Conservation (phyloP, 176 grass and related monocot genomes). For the Zoysia japonica region DNA sequence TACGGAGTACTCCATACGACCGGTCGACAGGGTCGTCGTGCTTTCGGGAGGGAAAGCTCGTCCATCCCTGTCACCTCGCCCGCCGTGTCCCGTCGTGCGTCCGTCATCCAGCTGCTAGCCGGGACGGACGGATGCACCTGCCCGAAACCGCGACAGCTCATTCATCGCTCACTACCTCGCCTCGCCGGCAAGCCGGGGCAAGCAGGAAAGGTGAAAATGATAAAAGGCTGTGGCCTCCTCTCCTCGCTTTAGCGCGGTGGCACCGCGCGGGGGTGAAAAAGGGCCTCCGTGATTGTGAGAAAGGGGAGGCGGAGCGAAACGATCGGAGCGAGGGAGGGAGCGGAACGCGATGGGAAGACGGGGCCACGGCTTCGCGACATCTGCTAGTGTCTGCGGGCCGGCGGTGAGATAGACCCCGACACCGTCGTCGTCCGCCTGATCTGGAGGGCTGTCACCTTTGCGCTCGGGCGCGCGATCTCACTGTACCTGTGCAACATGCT, state of each 20-base stretch:
- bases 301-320: not conserved
- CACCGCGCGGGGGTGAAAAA: not conserved
- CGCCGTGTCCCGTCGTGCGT: not conserved
- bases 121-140: too few relatives aligned
- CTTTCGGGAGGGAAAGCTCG: not conserved
- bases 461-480: too few relatives aligned
- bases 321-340: not conserved
- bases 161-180: not conserved
- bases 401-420: conserved; percentile 24
- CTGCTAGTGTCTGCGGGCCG: conserved; percentile 32
- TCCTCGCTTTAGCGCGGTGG: not conserved
- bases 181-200: not conserved
- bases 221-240: conserved; percentile 8
- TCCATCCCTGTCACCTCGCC: not conserved
- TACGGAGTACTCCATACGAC: conserved; percentile 8
- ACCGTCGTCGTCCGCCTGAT: not conserved
- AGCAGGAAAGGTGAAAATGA: not conserved
- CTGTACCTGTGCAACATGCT: not conserved
- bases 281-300: conserved; percentile 36
- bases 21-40: not conserved
- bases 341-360: not conserved
- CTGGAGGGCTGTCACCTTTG: conserved; percentile 42
- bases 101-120: not conserved
- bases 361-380: too few relatives aligned
- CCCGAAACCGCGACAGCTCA: not conserved